Conservation (phyloP, 129 eudicot species). For the Escallonia rubra region DNA sequence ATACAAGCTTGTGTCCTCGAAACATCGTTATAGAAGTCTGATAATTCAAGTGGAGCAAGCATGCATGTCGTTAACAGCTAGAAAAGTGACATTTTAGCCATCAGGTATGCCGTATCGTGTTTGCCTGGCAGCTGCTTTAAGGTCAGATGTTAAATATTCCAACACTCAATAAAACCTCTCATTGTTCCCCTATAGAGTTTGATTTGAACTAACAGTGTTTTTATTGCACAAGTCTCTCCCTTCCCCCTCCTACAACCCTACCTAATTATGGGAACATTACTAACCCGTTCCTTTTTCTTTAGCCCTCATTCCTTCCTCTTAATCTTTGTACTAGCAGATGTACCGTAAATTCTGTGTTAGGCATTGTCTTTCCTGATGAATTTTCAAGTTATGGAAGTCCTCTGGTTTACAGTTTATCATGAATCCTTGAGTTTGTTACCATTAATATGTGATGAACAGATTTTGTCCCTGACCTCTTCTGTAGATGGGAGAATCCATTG, state of each 20-base stretch:
- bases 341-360: neutral
- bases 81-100: neutral
- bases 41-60: neutral
- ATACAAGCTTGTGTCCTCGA: neutral
- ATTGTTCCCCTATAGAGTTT: neutral
- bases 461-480: constrained; percentile 10
- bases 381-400: neutral
- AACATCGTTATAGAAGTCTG: neutral
- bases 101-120: neutral
- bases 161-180: neutral
- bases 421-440: neutral
- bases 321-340: too few relatives aligned
- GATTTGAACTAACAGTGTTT: neutral
- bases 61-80: neutral
- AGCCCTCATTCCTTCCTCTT: too few relatives aligned
- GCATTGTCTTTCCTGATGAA: neutral
- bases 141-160: neutral
- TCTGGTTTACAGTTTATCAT: neutral
- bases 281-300: too few relatives aligned
- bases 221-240: neutral
- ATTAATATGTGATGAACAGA: neutral
- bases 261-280: neutral
- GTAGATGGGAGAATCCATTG: constrained; percentile 97
- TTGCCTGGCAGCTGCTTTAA: neutral
- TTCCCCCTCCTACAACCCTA: neutral